A percentile compares a stretch with the other conserved stretches of the same genome.
These are phyloP conservation scores for Prunella vulgaris DNA, from an alignment of 257 asterid genomes.

Conservation along the genomic window DNA sequence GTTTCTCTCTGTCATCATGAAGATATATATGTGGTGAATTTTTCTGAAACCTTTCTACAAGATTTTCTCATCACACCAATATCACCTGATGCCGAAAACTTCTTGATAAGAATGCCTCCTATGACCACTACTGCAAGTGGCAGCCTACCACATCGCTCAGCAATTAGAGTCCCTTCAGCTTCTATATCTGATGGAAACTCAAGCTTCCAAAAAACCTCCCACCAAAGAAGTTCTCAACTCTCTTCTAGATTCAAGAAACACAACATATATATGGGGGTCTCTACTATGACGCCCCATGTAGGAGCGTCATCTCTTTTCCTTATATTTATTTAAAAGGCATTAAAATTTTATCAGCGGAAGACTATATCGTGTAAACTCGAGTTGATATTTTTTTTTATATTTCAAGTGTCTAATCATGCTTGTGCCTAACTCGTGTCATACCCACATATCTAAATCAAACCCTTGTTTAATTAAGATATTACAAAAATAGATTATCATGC, in stretches of 20 bases:
- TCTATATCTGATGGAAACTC: constrained; percentile 31
- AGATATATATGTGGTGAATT: constrained; percentile 22
- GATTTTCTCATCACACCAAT: constrained; percentile 9
- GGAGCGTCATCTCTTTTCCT: no score
- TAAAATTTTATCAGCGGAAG: no score
- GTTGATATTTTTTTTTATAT: no score
- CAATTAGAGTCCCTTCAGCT: constrained; percentile 27
- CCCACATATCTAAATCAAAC: no score
- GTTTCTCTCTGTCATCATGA: constrained; percentile 18
- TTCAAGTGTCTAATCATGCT: no score
- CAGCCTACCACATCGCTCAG: constrained; percentile 31
- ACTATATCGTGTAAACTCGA: no score
- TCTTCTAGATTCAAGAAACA: constrained; percentile 33
- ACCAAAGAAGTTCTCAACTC: constrained; percentile 33
- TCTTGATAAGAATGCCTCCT: constrained; percentile 41
- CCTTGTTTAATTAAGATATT: no score
- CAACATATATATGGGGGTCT: constrained; percentile 24
- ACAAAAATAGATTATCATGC: no score
- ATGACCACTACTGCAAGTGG: constrained; percentile 53
- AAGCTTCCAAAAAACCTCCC: constrained; percentile 34
- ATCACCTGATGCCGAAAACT: constrained; percentile 14
- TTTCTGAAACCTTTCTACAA: constrained; percentile 34
- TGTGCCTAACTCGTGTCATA: no score
- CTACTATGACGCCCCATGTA: no score
- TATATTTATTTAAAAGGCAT: no score